A percentile compares a stretch with the other conserved stretches of the same genome.
These are phyloP conservation scores for Russula brevipes DNA, from an alignment of 768 basidiomycete species.

Conservation along the genomic window DNA sequence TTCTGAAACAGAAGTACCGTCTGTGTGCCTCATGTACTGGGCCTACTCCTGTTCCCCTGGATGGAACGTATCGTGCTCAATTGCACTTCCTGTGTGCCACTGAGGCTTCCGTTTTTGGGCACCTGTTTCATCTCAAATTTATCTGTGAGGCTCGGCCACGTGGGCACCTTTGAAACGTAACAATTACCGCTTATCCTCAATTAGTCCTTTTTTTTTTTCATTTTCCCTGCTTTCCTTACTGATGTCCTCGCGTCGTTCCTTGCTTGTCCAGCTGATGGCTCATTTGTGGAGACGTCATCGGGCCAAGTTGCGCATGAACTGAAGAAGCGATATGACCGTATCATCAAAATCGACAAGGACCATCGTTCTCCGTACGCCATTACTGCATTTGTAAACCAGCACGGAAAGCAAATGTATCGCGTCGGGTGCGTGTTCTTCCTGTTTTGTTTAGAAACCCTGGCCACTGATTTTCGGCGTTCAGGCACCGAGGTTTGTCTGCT, in stretches of 20 bases:
- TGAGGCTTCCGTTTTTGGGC: constrained; percentile 9
- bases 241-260: constrained; percentile 5
- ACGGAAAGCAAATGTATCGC: constrained; percentile 72
- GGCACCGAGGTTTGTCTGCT: constrained; percentile 56
- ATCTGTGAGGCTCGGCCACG: constrained; percentile 3
- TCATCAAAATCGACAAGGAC: constrained; percentile 58
- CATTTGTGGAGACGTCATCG: constrained; percentile 75
- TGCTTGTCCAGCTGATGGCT: constrained; percentile 53
- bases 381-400: constrained; percentile 77
- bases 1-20: neutral
- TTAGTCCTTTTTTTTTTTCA: constrained; percentile 7
- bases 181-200: neutral
- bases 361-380: constrained; percentile 75
- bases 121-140: constrained; percentile 1
- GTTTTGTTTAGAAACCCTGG: neutral
- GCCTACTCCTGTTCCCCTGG: constrained; percentile 2
- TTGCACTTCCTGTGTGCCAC: neutral
- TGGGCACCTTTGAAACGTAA: constrained; percentile 11
- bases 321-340: constrained; percentile 69
- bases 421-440: constrained; percentile 51
- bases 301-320: constrained; percentile 70
- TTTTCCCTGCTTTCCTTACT: constrained; percentile 6
- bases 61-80: neutral
- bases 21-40: neutral
- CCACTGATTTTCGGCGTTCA: constrained; percentile 27